Conservation (phyloP, 768 basidiomycete species). For the Coprinopsis cinerea region DNA sequence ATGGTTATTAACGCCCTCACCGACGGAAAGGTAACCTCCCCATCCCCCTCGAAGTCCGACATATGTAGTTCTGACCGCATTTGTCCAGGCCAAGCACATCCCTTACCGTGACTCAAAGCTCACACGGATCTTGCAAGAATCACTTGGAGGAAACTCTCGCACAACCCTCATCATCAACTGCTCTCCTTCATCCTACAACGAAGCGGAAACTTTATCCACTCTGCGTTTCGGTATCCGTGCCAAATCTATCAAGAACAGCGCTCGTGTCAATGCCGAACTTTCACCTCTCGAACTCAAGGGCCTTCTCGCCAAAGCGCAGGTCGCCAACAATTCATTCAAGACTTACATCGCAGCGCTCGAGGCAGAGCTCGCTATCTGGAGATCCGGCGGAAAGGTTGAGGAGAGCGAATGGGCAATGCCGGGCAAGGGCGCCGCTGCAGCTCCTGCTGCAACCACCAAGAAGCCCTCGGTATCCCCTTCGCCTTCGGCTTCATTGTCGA, state of each 20-base stretch:
- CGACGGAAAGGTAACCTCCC: constrained; percentile 70
- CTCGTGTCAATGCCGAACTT: constrained; percentile 96
- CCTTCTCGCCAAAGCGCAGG: constrained; percentile 82
- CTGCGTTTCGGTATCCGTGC: constrained; percentile 99
- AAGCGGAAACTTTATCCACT: constrained; percentile 91
- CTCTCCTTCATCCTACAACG: constrained; percentile 96
- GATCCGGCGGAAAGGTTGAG: constrained; percentile 79
- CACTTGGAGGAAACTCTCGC: constrained; percentile 89
- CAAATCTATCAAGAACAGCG: constrained; percentile 99
- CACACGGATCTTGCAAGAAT: constrained; percentile 98
- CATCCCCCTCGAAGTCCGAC: not conserved
- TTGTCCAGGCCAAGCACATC: constrained; percentile 80
- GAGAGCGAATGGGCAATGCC: constrained; percentile 74
- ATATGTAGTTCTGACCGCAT: not conserved
- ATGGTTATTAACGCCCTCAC: constrained; percentile 99
- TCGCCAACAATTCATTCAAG: constrained; percentile 77
- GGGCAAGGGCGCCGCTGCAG: constrained; percentile 49
- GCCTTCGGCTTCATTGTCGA: constrained; percentile 48
- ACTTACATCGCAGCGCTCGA: constrained; percentile 87
- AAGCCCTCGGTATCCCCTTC: constrained; percentile 61
- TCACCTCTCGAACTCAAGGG: constrained; percentile 95
- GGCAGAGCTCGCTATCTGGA: constrained; percentile 87
- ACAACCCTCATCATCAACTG: constrained; percentile 99
- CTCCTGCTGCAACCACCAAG: constrained; percentile 48
- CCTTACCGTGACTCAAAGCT: constrained; percentile 99